Evolutionary conservation across 805 yeast genomes (phyloP).

Genomic region (Kuraishia cidri): DNA sequence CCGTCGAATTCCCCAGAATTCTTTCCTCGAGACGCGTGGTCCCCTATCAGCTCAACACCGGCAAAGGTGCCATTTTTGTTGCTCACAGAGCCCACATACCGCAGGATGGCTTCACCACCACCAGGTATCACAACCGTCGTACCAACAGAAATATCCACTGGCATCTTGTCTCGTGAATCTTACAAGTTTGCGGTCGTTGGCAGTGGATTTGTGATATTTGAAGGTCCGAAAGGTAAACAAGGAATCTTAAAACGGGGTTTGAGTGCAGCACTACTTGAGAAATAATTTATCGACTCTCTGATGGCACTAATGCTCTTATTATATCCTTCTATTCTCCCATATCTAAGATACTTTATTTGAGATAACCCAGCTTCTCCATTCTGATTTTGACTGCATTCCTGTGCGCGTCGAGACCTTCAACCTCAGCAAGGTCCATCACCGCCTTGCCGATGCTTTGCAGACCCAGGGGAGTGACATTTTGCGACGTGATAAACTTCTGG

Average conservation of each 20-base stretch:
- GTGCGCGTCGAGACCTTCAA: constrained; percentile 96
- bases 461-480: constrained; percentile 82
- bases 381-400: constrained; percentile 94
- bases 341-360: too few relatives aligned
- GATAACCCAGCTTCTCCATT: constrained; percentile 67
- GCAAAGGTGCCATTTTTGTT: constrained; percentile 73
- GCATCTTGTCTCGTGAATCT: constrained; percentile 1
- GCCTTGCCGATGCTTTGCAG: constrained; percentile 87
- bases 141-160: constrained; percentile 6
- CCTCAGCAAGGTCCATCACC: constrained; percentile 90
- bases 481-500: constrained; percentile 92
- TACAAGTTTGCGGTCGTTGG: neutral
- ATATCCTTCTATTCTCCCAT: too few relatives aligned
- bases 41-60: constrained; percentile 79
- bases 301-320: too few relatives aligned
- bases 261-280: too few relatives aligned
- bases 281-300: too few relatives aligned
- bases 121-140: constrained; percentile 40
- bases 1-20: constrained; percentile 83
- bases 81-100: constrained; percentile 65
- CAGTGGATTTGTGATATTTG: neutral
- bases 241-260: too few relatives aligned
- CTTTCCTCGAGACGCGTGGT: constrained; percentile 58
- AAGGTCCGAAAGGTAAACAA: too few relatives aligned
- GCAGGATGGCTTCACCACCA: constrained; percentile 57